Conservation (phyloP, 306 rosid genomes). For the Pterocarpus santalinus region DNA sequence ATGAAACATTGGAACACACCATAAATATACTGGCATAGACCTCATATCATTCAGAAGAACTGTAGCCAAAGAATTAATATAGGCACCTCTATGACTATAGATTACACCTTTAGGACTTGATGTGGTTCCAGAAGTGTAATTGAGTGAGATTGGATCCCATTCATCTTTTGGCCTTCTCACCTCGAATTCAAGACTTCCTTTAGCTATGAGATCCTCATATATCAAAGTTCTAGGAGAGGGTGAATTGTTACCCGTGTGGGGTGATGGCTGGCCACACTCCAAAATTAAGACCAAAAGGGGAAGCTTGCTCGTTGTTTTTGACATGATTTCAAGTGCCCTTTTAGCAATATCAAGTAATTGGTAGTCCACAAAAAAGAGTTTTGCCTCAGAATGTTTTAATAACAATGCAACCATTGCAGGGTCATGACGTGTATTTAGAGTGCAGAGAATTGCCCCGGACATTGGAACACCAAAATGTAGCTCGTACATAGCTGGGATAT, state of each 20-base stretch:
- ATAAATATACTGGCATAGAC: slow-evolving; percentile 75
- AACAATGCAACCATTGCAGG: slow-evolving; percentile 66
- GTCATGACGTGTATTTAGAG: slow-evolving; percentile 75
- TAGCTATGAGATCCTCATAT: slow-evolving; percentile 70
- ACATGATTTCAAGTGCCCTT: slow-evolving; percentile 66
- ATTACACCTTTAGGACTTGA: slow-evolving; percentile 92
- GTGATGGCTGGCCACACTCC: slow-evolving; percentile 52
- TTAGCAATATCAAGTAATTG: slow-evolving; percentile 63
- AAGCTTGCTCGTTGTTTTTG: slow-evolving; percentile 49
- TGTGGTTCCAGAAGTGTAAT: slow-evolving; percentile 96
- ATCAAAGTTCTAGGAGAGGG: slow-evolving; percentile 51
- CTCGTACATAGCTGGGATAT: slow-evolving; percentile 87
- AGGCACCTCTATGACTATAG: slow-evolving; percentile 91
- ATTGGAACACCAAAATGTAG: slow-evolving; percentile 89
- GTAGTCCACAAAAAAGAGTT: slow-evolving; percentile 71
- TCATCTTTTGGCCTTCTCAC: slow-evolving; percentile 75
- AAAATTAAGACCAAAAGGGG: slow-evolving; percentile 66
- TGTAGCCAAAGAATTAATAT: slow-evolving; percentile 80
- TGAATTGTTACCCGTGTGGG: not conserved
- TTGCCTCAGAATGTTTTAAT: slow-evolving; percentile 77
- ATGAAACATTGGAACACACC: slow-evolving; percentile 97
- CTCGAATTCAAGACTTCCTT: slow-evolving; percentile 61
- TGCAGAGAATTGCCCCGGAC: slow-evolving; percentile 87
- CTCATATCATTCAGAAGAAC: slow-evolving; percentile 71
- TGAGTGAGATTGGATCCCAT: slow-evolving; percentile 78